Evolutionary conservation across 2,329 filamentous ascomycete genomes (phyloP).

Genomic region (Calcarisporium arbuscula): DNA sequence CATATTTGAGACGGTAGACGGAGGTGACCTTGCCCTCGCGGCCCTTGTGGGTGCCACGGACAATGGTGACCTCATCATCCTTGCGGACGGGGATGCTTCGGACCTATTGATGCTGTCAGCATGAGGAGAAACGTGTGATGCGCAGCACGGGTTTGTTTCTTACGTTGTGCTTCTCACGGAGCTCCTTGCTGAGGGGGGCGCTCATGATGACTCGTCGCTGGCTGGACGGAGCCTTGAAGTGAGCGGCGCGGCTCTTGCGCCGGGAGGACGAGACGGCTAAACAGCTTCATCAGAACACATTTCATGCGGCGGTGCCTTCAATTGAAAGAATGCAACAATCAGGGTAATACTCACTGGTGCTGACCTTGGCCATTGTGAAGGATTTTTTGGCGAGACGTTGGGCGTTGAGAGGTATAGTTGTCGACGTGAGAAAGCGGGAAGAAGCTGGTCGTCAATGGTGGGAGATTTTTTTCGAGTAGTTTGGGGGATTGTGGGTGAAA

Average conservation of each 20-base stretch:
- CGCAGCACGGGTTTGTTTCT: slow-evolving; percentile 23
- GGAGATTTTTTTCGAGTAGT: slow-evolving; percentile 2
- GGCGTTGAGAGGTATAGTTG: slow-evolving; percentile 17
- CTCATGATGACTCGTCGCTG: slow-evolving; percentile 95
- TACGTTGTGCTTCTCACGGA: slow-evolving; percentile 99
- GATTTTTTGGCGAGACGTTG: slow-evolving; percentile 13
- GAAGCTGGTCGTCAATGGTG: not conserved
- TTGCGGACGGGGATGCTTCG: slow-evolving; percentile 96
- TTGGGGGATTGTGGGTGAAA: slow-evolving; percentile 23
- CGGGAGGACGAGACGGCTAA: slow-evolving; percentile 68
- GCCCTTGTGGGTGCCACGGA: slow-evolving; percentile 92
- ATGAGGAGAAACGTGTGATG: not conserved
- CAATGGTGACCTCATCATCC: slow-evolving; percentile 90
- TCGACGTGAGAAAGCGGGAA: slow-evolving; percentile 20
- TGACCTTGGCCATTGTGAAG: slow-evolving; percentile 66
- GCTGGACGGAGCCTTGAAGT: slow-evolving; percentile 93
- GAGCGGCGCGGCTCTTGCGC: slow-evolving; percentile 98
- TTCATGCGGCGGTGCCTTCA: not conserved
- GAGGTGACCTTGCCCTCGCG: slow-evolving; percentile 97
- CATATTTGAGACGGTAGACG: slow-evolving; percentile 97
- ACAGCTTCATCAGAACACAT: slow-evolving; percentile 5
- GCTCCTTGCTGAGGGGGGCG: slow-evolving; percentile 91
- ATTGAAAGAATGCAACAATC: not conserved
- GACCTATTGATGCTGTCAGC: slow-evolving; percentile 50
- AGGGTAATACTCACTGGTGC: slow-evolving; percentile 42